Evolutionary conservation across 192 early-diverging fungal species (phyloP).

Genomic region (Coemansia sp.): DNA sequence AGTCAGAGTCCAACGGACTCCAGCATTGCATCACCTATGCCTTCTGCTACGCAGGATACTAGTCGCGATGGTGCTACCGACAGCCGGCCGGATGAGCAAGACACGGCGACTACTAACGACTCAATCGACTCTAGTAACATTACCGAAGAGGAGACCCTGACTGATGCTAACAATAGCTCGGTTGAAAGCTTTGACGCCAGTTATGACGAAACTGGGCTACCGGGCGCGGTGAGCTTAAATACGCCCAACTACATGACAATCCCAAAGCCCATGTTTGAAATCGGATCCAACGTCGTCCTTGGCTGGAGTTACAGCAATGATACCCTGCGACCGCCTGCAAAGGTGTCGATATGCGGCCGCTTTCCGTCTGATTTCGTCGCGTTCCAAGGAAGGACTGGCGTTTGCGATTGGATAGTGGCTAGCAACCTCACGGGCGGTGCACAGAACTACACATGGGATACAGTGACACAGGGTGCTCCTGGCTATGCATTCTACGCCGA

Average conservation of each 20-base stretch:
- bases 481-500: slow-evolving; percentile 31
- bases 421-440: slow-evolving; percentile 31
- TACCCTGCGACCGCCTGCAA: slow-evolving; percentile 27
- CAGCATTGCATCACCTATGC: not conserved
- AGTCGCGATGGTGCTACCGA: not conserved
- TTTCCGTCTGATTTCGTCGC: slow-evolving; percentile 17
- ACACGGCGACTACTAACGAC: not conserved
- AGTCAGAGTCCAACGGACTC: not conserved
- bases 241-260: slow-evolving; percentile 31
- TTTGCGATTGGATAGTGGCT: slow-evolving; percentile 48
- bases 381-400: not conserved
- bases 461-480: slow-evolving; percentile 29
- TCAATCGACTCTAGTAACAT: not conserved
- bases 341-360: slow-evolving; percentile 42
- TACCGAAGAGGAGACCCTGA: not conserved
- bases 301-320: slow-evolving; percentile 43
- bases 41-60: not conserved
- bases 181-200: slow-evolving; percentile 28
- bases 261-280: slow-evolving; percentile 47
- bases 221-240: slow-evolving; percentile 22
- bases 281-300: slow-evolving; percentile 31
- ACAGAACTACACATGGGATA: slow-evolving; percentile 46
- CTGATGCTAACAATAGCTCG: not conserved
- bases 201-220: slow-evolving; percentile 42
- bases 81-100: not conserved